These are phyloP conservation scores for Boletellus emodensis DNA, from an alignment of 768 basidiomycete species.

Conservation along the genomic window DNA sequence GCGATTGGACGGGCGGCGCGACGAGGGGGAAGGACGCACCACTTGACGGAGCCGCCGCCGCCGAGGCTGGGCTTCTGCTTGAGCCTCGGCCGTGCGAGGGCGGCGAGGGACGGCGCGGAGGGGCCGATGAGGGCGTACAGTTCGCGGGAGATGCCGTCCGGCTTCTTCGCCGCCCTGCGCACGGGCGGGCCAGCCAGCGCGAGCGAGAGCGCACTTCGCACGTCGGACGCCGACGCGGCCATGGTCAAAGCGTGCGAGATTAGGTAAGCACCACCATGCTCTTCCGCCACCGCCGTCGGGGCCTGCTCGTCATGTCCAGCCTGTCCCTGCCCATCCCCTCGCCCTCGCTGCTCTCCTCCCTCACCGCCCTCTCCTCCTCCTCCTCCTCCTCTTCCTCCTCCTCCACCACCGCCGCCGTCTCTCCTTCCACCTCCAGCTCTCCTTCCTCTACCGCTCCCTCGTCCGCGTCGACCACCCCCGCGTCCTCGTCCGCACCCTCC, in stretches of 20 bases:
- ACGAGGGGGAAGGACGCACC: constrained; percentile 41
- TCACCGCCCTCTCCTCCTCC: not conserved
- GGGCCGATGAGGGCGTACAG: constrained; percentile 94
- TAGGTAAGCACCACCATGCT: not conserved
- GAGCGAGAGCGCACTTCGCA: constrained; percentile 81
- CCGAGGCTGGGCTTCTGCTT: constrained; percentile 83
- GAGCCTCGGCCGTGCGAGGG: constrained; percentile 74
- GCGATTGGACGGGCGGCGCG: not conserved
- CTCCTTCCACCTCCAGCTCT: no score
- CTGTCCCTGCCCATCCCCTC: no score
- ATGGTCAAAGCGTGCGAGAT: constrained; percentile 30
- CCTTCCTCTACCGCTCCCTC: not conserved
- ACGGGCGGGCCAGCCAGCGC: constrained; percentile 39
- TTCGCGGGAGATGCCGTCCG: constrained; percentile 90
- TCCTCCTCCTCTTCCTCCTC: not conserved
- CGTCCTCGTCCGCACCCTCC: not conserved
- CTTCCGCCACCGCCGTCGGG: not conserved
- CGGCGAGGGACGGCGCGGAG: constrained; percentile 79
- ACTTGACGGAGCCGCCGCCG: constrained; percentile 60
- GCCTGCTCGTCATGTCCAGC: not conserved
- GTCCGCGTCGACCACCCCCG: not conserved
- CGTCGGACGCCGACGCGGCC: constrained; percentile 73
- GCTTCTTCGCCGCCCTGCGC: constrained; percentile 47
- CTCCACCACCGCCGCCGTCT: no score
- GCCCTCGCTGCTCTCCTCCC: no score